Percentiles rank a stretch among this genome's conserved stretches.
Conservation (phyloP, 108 stramenopile genomes). For the Parietichytrium sp. region DNA sequence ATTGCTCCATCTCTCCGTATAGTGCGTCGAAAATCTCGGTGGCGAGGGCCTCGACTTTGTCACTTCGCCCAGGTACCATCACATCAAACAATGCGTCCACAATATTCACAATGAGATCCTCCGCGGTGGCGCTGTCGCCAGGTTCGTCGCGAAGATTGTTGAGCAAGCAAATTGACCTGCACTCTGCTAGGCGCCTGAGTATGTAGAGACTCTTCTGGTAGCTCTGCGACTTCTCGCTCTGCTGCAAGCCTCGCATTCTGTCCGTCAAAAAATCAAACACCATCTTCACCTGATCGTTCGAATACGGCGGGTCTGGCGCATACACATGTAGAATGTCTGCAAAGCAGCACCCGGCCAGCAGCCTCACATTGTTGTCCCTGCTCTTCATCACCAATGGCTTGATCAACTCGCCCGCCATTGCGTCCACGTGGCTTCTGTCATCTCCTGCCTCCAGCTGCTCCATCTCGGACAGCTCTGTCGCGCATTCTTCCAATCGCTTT, state of each 20-base stretch:
- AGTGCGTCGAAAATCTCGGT: conserved; percentile 2
- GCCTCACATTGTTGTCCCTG: not conserved
- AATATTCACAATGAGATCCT: not conserved
- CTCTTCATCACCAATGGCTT: not conserved
- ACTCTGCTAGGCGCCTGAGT: not conserved
- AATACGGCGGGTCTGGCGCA: conserved; percentile 10
- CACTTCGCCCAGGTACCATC: not conserved
- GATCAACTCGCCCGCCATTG: not conserved
- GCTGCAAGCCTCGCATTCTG: conserved; percentile 18
- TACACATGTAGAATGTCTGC: conserved; percentile 23
- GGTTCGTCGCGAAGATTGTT: not conserved
- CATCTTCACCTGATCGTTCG: not conserved
- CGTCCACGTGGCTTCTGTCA: not conserved
- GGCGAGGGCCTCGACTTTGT: conserved; percentile 11
- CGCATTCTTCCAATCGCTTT: not conserved
- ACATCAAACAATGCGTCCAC: conserved; percentile 33
- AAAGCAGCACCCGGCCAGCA: conserved; percentile 18
- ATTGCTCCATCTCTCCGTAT: conserved; percentile 27
- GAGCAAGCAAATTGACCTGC: conserved; percentile 10
- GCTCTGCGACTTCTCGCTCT: not conserved
- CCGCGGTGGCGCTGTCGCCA: not conserved
- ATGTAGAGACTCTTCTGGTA: conserved; percentile 5
- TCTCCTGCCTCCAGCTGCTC: conserved; percentile 30
- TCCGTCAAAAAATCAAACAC: conserved; percentile 1
- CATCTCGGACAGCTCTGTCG: not conserved